Conservation (phyloP, 2,329 filamentous ascomycete genomes). For the Plectosphaerella cucumerina region DNA sequence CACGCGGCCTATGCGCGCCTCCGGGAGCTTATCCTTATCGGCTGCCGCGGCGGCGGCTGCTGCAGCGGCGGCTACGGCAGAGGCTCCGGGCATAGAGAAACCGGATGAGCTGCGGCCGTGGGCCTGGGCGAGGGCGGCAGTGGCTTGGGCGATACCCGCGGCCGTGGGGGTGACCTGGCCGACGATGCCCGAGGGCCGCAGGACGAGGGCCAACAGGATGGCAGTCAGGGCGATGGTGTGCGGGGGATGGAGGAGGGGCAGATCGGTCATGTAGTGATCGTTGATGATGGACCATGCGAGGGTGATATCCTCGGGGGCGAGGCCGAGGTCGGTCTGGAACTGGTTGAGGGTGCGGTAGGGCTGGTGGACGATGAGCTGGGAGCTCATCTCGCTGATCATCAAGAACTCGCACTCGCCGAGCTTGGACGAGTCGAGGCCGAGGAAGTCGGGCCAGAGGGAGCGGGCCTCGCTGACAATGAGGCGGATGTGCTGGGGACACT, state of each 20-base stretch:
- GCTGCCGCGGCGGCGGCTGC: neutral
- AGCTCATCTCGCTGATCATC: conserved; percentile 86
- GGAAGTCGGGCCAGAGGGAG: conserved; percentile 76
- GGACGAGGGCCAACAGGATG: conserved; percentile 77
- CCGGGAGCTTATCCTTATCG: conserved; percentile 44
- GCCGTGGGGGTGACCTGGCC: conserved; percentile 27
- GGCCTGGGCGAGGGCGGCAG: conserved; percentile 41
- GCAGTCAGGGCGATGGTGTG: conserved; percentile 85
- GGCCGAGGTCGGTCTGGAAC: conserved; percentile 63
- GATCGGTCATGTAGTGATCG: conserved; percentile 87
- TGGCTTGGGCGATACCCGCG: conserved; percentile 44
- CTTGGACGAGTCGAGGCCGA: conserved; percentile 72
- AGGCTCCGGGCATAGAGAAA: conserved; percentile 6
- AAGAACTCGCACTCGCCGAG: conserved; percentile 93
- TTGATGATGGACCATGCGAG: conserved; percentile 83
- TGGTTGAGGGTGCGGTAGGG: conserved; percentile 79
- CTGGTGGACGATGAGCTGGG: conserved; percentile 85
- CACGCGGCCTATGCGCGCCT: conserved; percentile 60
- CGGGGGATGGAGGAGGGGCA: conserved; percentile 82
- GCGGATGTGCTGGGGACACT: conserved; percentile 92
- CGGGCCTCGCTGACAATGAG: conserved; percentile 84
- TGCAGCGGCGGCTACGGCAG: conserved; percentile 1
- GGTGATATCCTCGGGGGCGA: conserved; percentile 73
- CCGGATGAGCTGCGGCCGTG: conserved; percentile 9
- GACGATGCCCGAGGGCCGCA: conserved; percentile 53